Evolutionary conservation across 2,329 filamentous ascomycete species (phyloP), one percentile per base, ranked within the genome.

Genomic region (Aureobasidium sp.): DNA sequence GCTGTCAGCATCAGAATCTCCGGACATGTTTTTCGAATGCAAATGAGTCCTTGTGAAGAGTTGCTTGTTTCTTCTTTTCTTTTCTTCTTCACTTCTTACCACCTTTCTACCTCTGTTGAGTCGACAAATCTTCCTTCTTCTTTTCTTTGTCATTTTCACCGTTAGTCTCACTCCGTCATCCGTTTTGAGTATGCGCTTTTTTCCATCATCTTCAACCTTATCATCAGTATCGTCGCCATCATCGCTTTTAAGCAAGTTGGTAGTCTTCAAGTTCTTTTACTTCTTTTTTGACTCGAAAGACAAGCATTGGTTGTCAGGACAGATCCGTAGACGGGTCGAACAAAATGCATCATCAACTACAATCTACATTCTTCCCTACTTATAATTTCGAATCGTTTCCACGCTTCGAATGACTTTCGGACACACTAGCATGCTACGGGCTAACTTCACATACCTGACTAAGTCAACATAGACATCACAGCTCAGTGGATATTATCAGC

Each of bases 101-200:
- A 57, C 32, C 42, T 37, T 57, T 57, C 21, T 47, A 48, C 54
- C 42, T 29, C n/a, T 47, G 25, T 32, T 48, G 54, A 39, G 21
- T 57, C n/a, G 53, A 57, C 39, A 58, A 29, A 37, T 29, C n/a
- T 58, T 15, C 48, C 27, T 39, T 39, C 53, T n/a, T 39, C 37
- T 57, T 30, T 11, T 45, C 45, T 39, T 57, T 10, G 29, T 57
- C 32, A 21, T 21, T 21, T 21, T 45, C 36, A n/a, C 41, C 21
- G 10, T 58, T 58, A 8, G 54, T 58, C 54, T 48, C 32, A 37
- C 39, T 13, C n/a, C 54, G 15, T 58, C 42, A 37, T 58, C 32
- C 54, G 42, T 47, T 58, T 45, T 48, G 41, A 58, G 54, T 58
- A 42, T 47, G 42, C 42, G 50, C 50, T 21, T 54, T 54, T 25